Evolutionary conservation across 768 basidiomycete genomes (phyloP), one percentile per base, ranked within the genome.

Genomic region (Suillus tomentosus): DNA sequence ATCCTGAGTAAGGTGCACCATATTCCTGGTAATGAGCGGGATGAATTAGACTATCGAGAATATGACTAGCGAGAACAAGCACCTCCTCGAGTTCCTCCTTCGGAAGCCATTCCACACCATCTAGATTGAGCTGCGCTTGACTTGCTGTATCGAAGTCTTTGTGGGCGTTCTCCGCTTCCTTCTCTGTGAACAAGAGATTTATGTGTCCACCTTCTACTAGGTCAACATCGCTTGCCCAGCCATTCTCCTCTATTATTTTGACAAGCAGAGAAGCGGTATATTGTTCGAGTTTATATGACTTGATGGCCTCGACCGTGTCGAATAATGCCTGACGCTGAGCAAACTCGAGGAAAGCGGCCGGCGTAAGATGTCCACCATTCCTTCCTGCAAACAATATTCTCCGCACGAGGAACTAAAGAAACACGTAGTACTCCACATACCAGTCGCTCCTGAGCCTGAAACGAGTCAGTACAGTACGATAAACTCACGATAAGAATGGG

Each of bases 321-420:
- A 84, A 84, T 27, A 64, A 59, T 3, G 68, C 51, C 39, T 76
- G 67, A 19, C 79, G 78, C 1, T 69, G 65, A 1, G 68, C 61
- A 69, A 92, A 92, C 2, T 76, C 76, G 1, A 71, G 65, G 70
- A 86, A 87, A 3, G 77, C 70, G 45, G 72, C 71, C 0, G 87
- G 82, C 0, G 86, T 87, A 19, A 93, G 79, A 72, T 93, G 91
- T 0, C 92, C 91, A 1, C 91, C 92, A 67, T 94, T 94, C 31
- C 92, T 81, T 55, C 90, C 90, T 92, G 63, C 19, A n/a, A 53
- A 34, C n/a, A 34, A 27, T 17, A 22, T 58, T 42, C 24, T 58
- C 39, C 27, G 11, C 17, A 42, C 17, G 5, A 42, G 2, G 39
- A 27, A 58, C 15, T 8, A 40, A 58, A 42, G 48, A 19, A 19